These are phyloP conservation scores for Venturiaceae sp. DNA, from an alignment of 2,329 filamentous ascomycete genomes.

Conservation along the genomic window DNA sequence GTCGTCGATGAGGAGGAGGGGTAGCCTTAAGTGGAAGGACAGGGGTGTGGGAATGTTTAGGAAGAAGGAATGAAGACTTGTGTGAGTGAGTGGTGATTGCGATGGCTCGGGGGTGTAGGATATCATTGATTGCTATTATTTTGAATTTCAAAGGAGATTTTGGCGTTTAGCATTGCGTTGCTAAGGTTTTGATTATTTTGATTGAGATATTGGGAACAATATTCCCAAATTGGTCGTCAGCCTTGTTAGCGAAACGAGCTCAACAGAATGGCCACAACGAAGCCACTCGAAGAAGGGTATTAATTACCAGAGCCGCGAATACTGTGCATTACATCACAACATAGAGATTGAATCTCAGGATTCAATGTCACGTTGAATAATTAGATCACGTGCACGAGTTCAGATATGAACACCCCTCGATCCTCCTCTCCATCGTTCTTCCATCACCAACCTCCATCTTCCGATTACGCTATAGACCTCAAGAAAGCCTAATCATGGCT, in stretches of 20 bases:
- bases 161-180: neutral
- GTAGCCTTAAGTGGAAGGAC: too few species aligned
- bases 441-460: neutral
- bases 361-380: neutral
- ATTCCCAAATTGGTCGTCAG: neutral
- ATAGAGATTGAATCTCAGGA: neutral
- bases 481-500: slow-evolving; percentile 5
- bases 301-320: too few species aligned
- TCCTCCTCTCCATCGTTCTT: neutral
- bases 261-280: too few species aligned
- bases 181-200: neutral
- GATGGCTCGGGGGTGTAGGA: too few species aligned
- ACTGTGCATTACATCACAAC: too few species aligned
- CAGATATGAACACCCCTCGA: neutral
- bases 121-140: too few species aligned
- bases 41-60: too few species aligned
- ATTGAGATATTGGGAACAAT: neutral
- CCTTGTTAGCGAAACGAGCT: neutral
- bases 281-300: too few species aligned
- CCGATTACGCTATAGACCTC: neutral
- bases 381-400: neutral
- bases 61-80: too few species aligned
- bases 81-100: too few species aligned
- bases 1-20: too few species aligned
- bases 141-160: neutral